These are phyloP conservation scores for Didymella exigua DNA, from an alignment of 2,329 filamentous ascomycete genomes.

Conservation along the genomic window DNA sequence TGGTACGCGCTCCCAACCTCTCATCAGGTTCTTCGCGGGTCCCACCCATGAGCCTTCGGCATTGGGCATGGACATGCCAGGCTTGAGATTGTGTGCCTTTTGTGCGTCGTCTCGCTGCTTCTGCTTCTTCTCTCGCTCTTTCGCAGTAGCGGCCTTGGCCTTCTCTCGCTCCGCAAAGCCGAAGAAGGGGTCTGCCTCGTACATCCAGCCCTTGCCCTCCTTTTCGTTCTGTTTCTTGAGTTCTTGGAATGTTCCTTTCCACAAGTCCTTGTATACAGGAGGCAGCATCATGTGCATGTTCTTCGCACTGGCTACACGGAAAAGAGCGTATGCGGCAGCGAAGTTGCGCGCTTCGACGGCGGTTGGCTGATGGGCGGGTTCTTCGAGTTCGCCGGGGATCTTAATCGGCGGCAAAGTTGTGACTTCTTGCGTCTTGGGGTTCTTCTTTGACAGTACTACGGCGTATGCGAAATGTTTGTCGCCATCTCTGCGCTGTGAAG, in stretches of 20 bases:
- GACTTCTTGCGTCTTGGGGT: constrained; percentile 81
- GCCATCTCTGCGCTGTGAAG: constrained; percentile 66
- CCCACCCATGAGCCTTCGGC: constrained; percentile 40
- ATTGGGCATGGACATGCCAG: constrained; percentile 38
- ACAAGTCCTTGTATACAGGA: constrained; percentile 84
- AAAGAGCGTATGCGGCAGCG: constrained; percentile 88
- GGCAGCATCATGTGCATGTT: constrained; percentile 95
- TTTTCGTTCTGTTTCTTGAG: constrained; percentile 82
- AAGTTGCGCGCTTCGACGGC: constrained; percentile 92
- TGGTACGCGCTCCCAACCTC: constrained; percentile 81
- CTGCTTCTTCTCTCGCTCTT: constrained; percentile 72
- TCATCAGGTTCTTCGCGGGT: constrained; percentile 56
- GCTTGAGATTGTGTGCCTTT: constrained; percentile 63
- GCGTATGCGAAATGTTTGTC: constrained; percentile 76
- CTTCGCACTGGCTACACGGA: constrained; percentile 91
- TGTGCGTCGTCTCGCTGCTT: constrained; percentile 62
- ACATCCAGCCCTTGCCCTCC: constrained; percentile 82
- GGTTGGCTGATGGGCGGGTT: constrained; percentile 76
- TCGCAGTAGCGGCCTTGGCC: constrained; percentile 74
- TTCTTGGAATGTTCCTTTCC: constrained; percentile 84
- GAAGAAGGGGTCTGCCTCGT: constrained; percentile 92
- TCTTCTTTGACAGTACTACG: constrained; percentile 74
- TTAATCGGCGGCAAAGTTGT: constrained; percentile 80
- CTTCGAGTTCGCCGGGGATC: constrained; percentile 75
- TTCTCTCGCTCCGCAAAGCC: constrained; percentile 80